These are phyloP conservation scores for Pichia sp. DNA, from an alignment of 1,139 yeast genomes.

Conservation along the genomic window DNA sequence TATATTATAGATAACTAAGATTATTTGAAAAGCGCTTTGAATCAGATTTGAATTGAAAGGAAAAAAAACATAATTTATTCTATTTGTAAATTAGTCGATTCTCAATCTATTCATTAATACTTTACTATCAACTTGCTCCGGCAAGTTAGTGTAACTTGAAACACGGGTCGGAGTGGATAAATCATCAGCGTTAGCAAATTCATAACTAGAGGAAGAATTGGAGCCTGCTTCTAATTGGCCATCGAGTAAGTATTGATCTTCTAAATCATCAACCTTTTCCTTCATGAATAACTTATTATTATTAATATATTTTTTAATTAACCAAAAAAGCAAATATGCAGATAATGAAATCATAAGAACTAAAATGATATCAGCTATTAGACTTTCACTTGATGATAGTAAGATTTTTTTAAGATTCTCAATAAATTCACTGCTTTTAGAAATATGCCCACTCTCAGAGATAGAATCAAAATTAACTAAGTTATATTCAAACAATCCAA, in stretches of 20 bases:
- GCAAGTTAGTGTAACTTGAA: neutral
- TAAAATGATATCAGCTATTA: neutral
- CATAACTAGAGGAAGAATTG: neutral
- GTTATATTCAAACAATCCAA: conserved; percentile 24
- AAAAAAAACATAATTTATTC: neutral
- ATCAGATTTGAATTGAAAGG: too few relatives aligned
- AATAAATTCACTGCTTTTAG: neutral
- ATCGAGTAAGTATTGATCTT: neutral
- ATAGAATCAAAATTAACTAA: conserved; percentile 13
- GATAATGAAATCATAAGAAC: neutral
- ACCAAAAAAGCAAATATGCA: neutral
- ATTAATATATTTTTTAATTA: neutral
- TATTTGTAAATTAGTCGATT: neutral
- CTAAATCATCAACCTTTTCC: neutral
- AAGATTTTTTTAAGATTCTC: neutral
- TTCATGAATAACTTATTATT: neutral
- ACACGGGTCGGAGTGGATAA: neutral
- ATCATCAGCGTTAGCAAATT: neutral
- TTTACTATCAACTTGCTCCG: conserved; percentile 1
- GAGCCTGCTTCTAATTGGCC: neutral
- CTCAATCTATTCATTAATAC: conserved; percentile 3
- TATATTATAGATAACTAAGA: too few relatives aligned
- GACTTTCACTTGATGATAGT: neutral
- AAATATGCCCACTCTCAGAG: neutral
- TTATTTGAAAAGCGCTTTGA: too few relatives aligned